Evolutionary conservation across 164 flowering plant genomes (phyloP), one percentile per base, ranked within the genome.

Genomic region (Aristolochia fimbriata): DNA sequence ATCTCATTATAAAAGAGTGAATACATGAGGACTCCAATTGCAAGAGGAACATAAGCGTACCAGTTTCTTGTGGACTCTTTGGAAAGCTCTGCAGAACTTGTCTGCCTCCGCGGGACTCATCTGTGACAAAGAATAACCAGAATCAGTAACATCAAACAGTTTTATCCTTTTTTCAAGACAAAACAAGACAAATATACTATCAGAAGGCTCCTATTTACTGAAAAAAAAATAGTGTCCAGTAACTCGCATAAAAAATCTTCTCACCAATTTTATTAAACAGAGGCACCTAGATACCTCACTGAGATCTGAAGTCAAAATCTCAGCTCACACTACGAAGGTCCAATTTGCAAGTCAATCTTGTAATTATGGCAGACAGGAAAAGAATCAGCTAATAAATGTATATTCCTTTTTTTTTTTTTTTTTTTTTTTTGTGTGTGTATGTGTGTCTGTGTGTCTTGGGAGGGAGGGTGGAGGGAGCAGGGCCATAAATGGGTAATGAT

Each of bases 91-190:
- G 75, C 81, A 76, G 49, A 82, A 82, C 55, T 51, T 66, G 59
- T 76, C 80, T 7, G 86, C 82, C 61, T 75, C 78, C 51, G 58
- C 75, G 20, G 73, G 66, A 22, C 82, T 78, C 45, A 82, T 74
- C 83, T 79, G 59, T 22, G 27, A 52, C 2, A 22, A 22, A 20
- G 55, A 24, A 52, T 37, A n/a, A 37, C 43, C 43, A 37, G 10
- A 37, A 0, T 37, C 43, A 37, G 43, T 37, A 31, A 17, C 15
- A 52, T 52, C 6, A 52, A 1, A 15, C 2, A 8, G 16, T 1
- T 21, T 4, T 9, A n/a, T n/a, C 15, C 23, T 14, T 23, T 22
- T 24, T 52, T 20, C 3, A 52, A 22, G 56, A 23, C 16, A 23
- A 23, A n/a, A 15, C 30, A 22, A 52, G 11, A 11, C 20, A 50